Evolutionary conservation across 306 rosid species (phyloP).

Genomic region (Gynostemma pentaphyllum): DNA sequence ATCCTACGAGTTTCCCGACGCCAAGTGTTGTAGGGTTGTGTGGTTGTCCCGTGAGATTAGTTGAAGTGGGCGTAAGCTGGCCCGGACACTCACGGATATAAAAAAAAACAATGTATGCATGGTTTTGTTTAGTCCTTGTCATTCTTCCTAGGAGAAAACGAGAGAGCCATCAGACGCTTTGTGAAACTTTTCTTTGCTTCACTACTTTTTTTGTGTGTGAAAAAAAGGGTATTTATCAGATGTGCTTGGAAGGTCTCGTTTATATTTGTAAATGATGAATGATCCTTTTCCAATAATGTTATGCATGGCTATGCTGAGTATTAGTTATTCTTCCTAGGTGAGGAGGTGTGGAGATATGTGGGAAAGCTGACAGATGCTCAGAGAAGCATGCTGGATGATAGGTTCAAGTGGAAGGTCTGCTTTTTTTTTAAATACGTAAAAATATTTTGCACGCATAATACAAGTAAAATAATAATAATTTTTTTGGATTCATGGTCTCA

Average conservation of each 20-base stretch:
- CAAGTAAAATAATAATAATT: not conserved
- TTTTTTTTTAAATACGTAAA: not conserved
- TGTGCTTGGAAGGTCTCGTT: not conserved
- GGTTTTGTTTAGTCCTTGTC: not conserved
- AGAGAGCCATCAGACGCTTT: not conserved
- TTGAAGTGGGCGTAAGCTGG: no score
- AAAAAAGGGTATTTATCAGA: not conserved
- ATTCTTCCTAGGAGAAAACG: not conserved
- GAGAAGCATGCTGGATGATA: constrained; percentile 93
- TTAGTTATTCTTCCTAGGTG: constrained; percentile 38
- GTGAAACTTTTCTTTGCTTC: not conserved
- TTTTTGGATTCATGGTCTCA: not conserved
- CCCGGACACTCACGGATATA: no score
- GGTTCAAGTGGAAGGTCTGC: constrained; percentile 93
- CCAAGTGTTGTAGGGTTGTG: no score
- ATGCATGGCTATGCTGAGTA: not conserved
- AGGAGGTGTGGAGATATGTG: constrained; percentile 94
- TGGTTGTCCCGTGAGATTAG: no score
- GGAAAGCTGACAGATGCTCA: constrained; percentile 98
- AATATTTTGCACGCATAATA: not conserved
- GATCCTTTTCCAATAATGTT: not conserved
- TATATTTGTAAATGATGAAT: not conserved
- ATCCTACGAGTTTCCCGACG: no score
- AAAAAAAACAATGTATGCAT: no score
- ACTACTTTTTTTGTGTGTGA: not conserved